Evolutionary conservation across 192 early-diverging fungal genomes (phyloP).

Genomic region (Rhizophagus clarus): DNA sequence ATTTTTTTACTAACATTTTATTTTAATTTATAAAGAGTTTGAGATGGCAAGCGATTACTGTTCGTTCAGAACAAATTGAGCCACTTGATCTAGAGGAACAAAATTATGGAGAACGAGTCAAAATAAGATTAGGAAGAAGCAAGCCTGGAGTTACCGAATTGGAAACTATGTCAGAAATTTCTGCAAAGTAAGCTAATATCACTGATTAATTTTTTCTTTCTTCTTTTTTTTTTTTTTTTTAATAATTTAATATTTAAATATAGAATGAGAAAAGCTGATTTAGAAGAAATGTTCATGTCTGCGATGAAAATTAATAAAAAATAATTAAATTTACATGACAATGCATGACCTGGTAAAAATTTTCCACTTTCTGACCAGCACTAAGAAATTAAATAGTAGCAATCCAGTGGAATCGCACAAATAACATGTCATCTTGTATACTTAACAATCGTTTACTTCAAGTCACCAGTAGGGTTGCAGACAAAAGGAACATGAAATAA

Average conservation of each 20-base stretch:
- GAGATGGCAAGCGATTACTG: slow-evolving; percentile 3
- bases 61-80: slow-evolving; percentile 1
- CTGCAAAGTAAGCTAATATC: background rate
- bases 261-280: slow-evolving; percentile 1
- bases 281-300: slow-evolving; percentile 17
- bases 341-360: too few species aligned
- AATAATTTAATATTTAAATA: background rate
- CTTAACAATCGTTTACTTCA: too few species aligned
- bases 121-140: background rate
- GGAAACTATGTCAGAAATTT: slow-evolving; percentile 1
- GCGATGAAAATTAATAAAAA: slow-evolving; percentile 14
- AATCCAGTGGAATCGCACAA: too few species aligned
- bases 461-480: too few species aligned
- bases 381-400: too few species aligned
- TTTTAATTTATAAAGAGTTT: slow-evolving; percentile 12
- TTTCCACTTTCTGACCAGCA: too few species aligned
- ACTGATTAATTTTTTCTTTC: too few species aligned
- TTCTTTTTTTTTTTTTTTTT: too few species aligned
- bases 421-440: too few species aligned
- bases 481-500: too few species aligned
- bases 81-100: background rate
- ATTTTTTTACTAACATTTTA: background rate
- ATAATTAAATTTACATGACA: too few species aligned
- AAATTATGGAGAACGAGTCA: background rate
- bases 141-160: slow-evolving; percentile 4